A percentile compares a stretch with the other conserved stretches of the same genome.
phyloP scores from a whole-genome alignment of 495 filamentous ascomycete species.

The Aspergillus nidulans region DNA sequence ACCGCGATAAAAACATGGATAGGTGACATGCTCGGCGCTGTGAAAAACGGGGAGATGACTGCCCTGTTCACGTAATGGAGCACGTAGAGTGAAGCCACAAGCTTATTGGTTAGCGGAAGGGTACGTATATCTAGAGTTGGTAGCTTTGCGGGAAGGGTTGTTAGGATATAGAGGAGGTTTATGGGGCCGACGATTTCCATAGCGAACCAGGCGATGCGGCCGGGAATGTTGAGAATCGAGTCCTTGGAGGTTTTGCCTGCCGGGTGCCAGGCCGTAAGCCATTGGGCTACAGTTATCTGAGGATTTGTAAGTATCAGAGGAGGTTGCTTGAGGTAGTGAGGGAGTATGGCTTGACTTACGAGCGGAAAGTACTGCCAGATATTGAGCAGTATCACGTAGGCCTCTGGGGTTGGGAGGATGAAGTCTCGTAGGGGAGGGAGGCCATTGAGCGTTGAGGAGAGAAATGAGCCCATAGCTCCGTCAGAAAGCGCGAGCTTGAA shows the following conservation, averaged over 20 bases:
- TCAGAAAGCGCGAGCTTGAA: background rate
- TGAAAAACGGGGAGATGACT: conserved; percentile 67
- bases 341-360: conserved; percentile 24
- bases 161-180: conserved; percentile 72
- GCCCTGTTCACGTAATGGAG: conserved; percentile 90
- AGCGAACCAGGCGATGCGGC: conserved; percentile 74
- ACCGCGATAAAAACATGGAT: conserved; percentile 63
- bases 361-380: conserved; percentile 48
- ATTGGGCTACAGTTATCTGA: conserved; percentile 58
- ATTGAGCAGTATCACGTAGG: conserved; percentile 46
- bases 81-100: conserved; percentile 34
- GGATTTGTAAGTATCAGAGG: conserved; percentile 5
- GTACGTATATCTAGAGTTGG: conserved; percentile 20
- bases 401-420: conserved; percentile 46
- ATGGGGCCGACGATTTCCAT: conserved; percentile 83
- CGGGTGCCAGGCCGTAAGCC: conserved; percentile 59
- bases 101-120: conserved; percentile 30
- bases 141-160: conserved; percentile 35
- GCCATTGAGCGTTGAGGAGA: conserved; percentile 19
- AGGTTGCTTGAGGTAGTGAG: background rate
- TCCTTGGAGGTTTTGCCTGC: conserved; percentile 72
- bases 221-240: conserved; percentile 79
- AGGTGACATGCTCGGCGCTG: conserved; percentile 88
- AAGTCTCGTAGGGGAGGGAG: conserved; percentile 30
- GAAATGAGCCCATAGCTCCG: conserved; percentile 24